A percentile compares a stretch with the other conserved stretches of the same genome.
Conservation (phyloP, 495 filamentous ascomycete genomes). For the Talaromyces thailandensis region DNA sequence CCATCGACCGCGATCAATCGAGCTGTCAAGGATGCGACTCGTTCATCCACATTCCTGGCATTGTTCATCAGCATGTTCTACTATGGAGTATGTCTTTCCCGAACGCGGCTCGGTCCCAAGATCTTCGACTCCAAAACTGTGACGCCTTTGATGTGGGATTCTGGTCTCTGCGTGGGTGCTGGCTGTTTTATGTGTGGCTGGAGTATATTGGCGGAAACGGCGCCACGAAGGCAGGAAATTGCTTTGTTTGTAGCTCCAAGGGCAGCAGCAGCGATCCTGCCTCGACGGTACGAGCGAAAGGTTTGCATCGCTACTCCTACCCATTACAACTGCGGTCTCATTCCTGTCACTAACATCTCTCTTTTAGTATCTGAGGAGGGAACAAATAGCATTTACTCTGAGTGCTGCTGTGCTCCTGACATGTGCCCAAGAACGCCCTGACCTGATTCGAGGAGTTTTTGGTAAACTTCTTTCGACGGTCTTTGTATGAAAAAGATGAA, state of each 20-base stretch:
- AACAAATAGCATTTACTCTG: slow-evolving; percentile 62
- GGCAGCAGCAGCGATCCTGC: slow-evolving; percentile 68
- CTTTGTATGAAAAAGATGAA: not conserved
- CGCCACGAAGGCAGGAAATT: slow-evolving; percentile 63
- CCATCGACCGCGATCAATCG: slow-evolving; percentile 23
- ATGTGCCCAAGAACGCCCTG: slow-evolving; percentile 53
- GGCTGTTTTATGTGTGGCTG: slow-evolving; percentile 79
- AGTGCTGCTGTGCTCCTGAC: slow-evolving; percentile 73
- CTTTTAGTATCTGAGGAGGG: slow-evolving; percentile 61
- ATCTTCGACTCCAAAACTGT: slow-evolving; percentile 46
- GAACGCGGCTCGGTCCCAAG: slow-evolving; percentile 70
- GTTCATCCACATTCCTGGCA: slow-evolving; percentile 76
- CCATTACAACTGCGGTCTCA: not conserved
- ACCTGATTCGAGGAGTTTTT: slow-evolving; percentile 64
- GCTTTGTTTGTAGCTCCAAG: slow-evolving; percentile 80
- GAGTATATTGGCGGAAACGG: slow-evolving; percentile 71
- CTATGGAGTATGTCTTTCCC: slow-evolving; percentile 77
- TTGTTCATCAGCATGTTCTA: slow-evolving; percentile 79
- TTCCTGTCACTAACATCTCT: not conserved
- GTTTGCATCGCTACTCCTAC: slow-evolving; percentile 29
- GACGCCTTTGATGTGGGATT: slow-evolving; percentile 52
- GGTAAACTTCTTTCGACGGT: slow-evolving; percentile 25
- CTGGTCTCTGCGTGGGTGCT: slow-evolving; percentile 62
- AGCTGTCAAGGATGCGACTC: slow-evolving; percentile 51
- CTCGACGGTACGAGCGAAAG: slow-evolving; percentile 60